phyloP scores from a whole-genome alignment of 805 yeast genomes.

The Isabelozyma gotoi region DNA sequence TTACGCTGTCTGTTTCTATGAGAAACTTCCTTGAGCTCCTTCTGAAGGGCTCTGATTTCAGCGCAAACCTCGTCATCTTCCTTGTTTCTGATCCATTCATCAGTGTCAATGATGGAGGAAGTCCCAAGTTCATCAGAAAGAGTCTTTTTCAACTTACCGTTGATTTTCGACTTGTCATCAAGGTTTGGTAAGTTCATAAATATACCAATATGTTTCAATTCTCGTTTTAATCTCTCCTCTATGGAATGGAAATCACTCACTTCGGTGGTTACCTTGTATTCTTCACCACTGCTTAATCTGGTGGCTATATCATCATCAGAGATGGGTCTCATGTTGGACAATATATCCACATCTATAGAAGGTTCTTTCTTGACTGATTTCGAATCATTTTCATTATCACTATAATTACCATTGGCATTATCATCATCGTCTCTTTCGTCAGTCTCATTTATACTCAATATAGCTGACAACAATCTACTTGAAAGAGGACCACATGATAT shows the following conservation, averaged over 20 bases:
- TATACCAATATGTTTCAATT: conserved; percentile 86
- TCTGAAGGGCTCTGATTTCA: conserved; percentile 75
- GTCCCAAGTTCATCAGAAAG: conserved; percentile 30
- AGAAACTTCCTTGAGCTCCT: conserved; percentile 59
- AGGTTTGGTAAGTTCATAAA: conserved; percentile 57
- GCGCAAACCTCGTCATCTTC: conserved; percentile 95
- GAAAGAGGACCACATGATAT: conserved; percentile 91
- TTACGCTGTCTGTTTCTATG: conserved; percentile 67
- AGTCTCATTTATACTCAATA: conserved; percentile 49
- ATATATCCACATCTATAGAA: conserved; percentile 8
- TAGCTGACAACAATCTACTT: conserved; percentile 78
- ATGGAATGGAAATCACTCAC: conserved; percentile 72
- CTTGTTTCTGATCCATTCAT: conserved; percentile 71
- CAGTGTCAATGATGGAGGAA: conserved; percentile 48
- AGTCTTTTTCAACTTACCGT: conserved; percentile 20
- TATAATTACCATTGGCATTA: conserved; percentile 6
- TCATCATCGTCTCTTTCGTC: conserved; percentile 23
- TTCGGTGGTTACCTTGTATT: conserved; percentile 42
- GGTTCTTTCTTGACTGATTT: conserved; percentile 16
- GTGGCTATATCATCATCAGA: conserved; percentile 36
- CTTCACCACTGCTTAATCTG: conserved; percentile 29
- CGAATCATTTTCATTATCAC: conserved; percentile 14
- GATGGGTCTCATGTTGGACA: conserved; percentile 5
- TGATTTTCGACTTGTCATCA: conserved; percentile 22
- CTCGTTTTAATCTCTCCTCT: conserved; percentile 86